Percentiles rank a stretch among this genome's conserved stretches.
These are phyloP conservation scores for Penicillium brevicompactum DNA, from an alignment of 2,329 filamentous ascomycete species.

Conservation along the genomic window DNA sequence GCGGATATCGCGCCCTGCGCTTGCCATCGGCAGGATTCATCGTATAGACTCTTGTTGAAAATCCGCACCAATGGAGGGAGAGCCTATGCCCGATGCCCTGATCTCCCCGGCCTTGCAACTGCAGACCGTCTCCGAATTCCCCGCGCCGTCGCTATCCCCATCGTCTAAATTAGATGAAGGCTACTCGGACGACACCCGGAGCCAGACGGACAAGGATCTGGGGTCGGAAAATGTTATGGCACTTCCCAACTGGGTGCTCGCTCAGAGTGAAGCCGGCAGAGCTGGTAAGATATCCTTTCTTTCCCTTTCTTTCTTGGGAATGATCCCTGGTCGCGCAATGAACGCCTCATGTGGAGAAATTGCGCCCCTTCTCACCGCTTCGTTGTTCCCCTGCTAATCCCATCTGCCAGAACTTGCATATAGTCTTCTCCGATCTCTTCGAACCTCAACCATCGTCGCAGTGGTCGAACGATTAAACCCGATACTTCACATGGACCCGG, in stretches of 20 bases:
- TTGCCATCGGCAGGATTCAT: constrained; percentile 1
- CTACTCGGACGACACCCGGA: constrained; percentile 75
- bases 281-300: constrained; percentile 49
- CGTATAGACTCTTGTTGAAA: constrained; percentile 3
- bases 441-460: constrained; percentile 75
- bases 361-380: background rate
- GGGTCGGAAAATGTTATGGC: constrained; percentile 41
- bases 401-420: constrained; percentile 71
- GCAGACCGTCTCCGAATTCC: constrained; percentile 32
- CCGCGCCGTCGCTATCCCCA: constrained; percentile 33
- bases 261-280: constrained; percentile 56
- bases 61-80: constrained; percentile 33
- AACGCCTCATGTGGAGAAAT: background rate
- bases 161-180: constrained; percentile 75
- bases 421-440: constrained; percentile 73
- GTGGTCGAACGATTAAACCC: constrained; percentile 81
- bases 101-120: constrained; percentile 27
- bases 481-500: constrained; percentile 89
- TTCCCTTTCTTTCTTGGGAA: background rate
- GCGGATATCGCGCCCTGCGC: constrained; percentile 2
- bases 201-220: constrained; percentile 44
- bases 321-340: background rate
- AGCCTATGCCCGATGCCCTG: constrained; percentile 23
- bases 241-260: constrained; percentile 58
- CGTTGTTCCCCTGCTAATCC: constrained; percentile 18